Base-by-base conservation (phyloP, 495 filamentous ascomycete species). In the Penicillium soppii region DNA sequence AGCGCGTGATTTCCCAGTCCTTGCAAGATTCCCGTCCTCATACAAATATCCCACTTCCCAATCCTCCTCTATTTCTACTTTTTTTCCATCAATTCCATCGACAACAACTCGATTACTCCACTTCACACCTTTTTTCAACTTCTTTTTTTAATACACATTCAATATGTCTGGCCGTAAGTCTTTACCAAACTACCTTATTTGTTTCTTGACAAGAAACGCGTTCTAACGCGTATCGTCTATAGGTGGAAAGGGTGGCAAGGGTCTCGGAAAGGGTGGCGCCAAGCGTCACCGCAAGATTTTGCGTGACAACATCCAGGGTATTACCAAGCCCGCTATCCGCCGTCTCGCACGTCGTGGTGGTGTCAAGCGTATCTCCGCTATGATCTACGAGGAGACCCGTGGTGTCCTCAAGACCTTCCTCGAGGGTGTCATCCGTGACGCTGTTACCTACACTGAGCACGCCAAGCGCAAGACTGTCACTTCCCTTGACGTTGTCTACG, bases 381-480 rank as follows among this genome's bases (percentile, higher is more conserved):
- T 88, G 82, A 92, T 99, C 87, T 99, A 99, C 85, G 95, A 99
- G 74, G 95, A 99, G 85, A 99, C 95, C 63, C 95, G 95, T 72
- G 91, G 94, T 86, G 95, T 99, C 66, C 88, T 99, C 67, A 99
- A 99, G 90, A 95, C 94, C 79, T 99, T 99, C 91, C 91, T 99
- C 66, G 95, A 99, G 82, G 91, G 92, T 82, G 95, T 99, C 81
- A 99, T 99, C 76, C 91, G 91, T 81, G 92, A 97, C 61, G 92
- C 92, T 61, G 92, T 97, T 82, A 97, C 95, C 73, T 98, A 96
- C 86, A 96, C 90, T 57, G 92, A 97, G 81, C 90, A 95, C 82
- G 90, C 91, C 82, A 95, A 95, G 85, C 88, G 92, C 75, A 97
- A 97, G 89, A 97, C 92, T 41, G 92, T 97, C 79, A 95, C 91